These are phyloP conservation scores for Aquilaria sinensis DNA, from an alignment of 345 rosid genomes.

Conservation along the genomic window DNA sequence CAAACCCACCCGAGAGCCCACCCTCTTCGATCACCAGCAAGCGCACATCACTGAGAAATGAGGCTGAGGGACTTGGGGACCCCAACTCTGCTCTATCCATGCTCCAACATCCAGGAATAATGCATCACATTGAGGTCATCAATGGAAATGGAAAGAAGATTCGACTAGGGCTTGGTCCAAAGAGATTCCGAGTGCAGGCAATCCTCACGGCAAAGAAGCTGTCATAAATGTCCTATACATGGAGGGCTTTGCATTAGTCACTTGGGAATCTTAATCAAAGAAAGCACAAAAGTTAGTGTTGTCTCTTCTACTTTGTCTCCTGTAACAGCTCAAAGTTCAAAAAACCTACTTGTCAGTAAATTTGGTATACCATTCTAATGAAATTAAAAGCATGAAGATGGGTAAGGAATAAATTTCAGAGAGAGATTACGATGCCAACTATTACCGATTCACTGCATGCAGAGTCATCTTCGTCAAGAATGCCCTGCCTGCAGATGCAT, in stretches of 20 bases:
- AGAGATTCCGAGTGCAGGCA: slow-evolving; percentile 12
- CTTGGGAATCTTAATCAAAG: background rate
- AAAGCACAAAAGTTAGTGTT: background rate
- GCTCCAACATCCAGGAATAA: background rate
- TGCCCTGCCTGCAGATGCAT: slow-evolving; percentile 14
- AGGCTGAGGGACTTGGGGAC: background rate
- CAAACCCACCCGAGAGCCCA: slow-evolving; percentile 12
- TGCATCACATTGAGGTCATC: background rate
- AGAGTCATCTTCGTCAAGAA: slow-evolving; percentile 16
- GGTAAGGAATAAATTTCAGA: background rate
- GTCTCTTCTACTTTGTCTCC: background rate
- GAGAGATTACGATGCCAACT: background rate
- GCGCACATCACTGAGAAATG: background rate
- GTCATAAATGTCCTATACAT: slow-evolving; percentile 1
- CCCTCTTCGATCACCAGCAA: slow-evolving; percentile 15
- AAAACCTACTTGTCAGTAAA: background rate
- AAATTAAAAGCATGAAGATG: background rate
- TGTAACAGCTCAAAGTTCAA: background rate
- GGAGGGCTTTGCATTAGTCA: slow-evolving; percentile 5
- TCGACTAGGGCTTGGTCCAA: slow-evolving; percentile 6
- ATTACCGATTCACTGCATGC: slow-evolving; percentile 22
- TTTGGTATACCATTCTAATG: background rate
- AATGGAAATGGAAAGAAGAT: background rate
- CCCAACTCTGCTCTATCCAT: background rate
- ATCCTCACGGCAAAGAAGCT: slow-evolving; percentile 21